phyloP scores from a whole-genome alignment of 2,329 filamentous ascomycete genomes.

The Hypoxylon sp. region DNA sequence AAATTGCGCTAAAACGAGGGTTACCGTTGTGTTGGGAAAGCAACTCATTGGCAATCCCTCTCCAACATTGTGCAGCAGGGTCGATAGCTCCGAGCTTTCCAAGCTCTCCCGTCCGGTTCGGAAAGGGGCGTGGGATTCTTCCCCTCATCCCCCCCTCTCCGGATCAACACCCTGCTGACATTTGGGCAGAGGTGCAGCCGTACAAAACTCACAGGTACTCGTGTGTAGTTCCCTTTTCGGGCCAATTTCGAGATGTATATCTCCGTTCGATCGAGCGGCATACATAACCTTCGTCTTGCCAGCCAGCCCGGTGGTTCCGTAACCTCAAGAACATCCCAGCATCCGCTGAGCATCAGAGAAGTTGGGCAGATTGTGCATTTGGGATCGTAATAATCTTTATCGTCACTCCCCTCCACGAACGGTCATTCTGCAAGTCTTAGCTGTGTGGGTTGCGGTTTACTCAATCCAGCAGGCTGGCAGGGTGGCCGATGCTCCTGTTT shows the following conservation, averaged over 20 bases:
- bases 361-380: conserved; percentile 33
- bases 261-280: conserved; percentile 23
- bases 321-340: conserved; percentile 26
- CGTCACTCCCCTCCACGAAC: conserved; percentile 41
- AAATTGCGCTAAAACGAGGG: conserved; percentile 26
- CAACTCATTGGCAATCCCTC: conserved; percentile 33
- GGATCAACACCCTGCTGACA: conserved; percentile 37
- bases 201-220: conserved; percentile 31
- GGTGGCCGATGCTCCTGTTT: conserved; percentile 34
- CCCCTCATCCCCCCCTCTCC: conserved; percentile 24
- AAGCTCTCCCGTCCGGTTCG: conserved; percentile 32
- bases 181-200: conserved; percentile 39
- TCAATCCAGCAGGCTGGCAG: conserved; percentile 31
- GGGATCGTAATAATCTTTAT: conserved; percentile 31
- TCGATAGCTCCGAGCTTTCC: conserved; percentile 6
- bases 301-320: conserved; percentile 31
- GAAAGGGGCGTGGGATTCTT: conserved; percentile 32
- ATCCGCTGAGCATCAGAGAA: conserved; percentile 29
- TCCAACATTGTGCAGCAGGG: not conserved
- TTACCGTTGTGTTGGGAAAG: conserved; percentile 34
- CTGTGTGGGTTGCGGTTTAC: conserved; percentile 27
- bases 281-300: conserved; percentile 22
- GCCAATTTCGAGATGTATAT: conserved; percentile 25
- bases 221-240: conserved; percentile 36
- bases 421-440: conserved; percentile 34